Percentiles rank a stretch among this genome's conserved stretches.
phyloP scores from a whole-genome alignment of 305 asterid genomes.

The Fraxinus greggii region DNA sequence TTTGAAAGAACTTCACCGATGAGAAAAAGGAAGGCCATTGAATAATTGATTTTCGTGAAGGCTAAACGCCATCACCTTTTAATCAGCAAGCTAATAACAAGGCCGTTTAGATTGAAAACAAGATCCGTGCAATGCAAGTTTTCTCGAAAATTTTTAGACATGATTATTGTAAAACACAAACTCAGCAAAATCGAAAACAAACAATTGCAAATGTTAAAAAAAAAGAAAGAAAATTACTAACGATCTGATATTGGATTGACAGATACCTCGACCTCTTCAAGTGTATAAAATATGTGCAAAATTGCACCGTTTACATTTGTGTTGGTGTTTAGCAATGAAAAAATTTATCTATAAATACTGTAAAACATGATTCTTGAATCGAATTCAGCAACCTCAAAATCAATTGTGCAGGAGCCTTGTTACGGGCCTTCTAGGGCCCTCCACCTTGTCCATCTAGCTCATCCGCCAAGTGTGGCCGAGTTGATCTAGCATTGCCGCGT shows the following conservation, averaged over 20 bases:
- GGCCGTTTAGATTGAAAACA: not conserved
- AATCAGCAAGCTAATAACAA: conserved; percentile 7
- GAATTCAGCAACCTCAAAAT: no score
- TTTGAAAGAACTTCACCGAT: conserved; percentile 1
- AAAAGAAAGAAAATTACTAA: not conserved
- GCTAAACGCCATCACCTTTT: conserved; percentile 40
- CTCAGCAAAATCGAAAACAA: not conserved
- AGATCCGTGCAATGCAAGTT: conserved; percentile 13
- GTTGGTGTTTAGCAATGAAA: not conserved
- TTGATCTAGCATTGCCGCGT: no score
- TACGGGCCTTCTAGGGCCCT: no score
- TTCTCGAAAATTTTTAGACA: conserved; percentile 23
- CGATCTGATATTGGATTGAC: not conserved
- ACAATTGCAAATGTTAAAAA: not conserved
- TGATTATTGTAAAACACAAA: not conserved
- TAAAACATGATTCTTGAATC: no score
- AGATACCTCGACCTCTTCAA: not conserved
- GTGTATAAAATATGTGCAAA: no score
- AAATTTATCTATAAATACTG: not conserved
- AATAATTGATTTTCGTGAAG: conserved; percentile 31
- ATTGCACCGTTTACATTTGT: not conserved
- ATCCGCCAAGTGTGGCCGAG: no score
- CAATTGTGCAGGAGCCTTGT: no score
- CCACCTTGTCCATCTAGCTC: no score
- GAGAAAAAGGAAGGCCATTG: conserved; percentile 36